A percentile compares a stretch with the other conserved stretches of the same genome.
phyloP scores from a whole-genome alignment of 2,329 filamentous ascomycete species.

The Endoconidiophora polonica region DNA sequence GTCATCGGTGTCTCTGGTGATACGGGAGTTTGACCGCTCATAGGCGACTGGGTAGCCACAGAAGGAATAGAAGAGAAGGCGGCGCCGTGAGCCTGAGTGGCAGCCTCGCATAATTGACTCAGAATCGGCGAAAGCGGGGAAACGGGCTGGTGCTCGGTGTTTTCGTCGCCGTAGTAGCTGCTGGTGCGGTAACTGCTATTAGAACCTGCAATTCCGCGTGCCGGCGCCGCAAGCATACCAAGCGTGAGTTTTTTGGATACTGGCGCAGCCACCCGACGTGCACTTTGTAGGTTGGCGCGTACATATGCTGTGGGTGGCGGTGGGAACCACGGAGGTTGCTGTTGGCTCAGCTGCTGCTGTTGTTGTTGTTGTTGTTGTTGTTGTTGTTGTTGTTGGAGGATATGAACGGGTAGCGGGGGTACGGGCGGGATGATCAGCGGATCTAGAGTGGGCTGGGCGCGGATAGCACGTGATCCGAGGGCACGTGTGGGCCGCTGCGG shows the following conservation, averaged over 20 bases:
- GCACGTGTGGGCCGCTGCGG: neutral
- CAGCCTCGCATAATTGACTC: constrained; percentile 10
- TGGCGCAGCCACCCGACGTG: neutral
- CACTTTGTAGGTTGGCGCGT: constrained; percentile 2
- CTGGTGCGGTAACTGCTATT: constrained; percentile 3
- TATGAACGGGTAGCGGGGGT: constrained; percentile 6
- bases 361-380: too few species aligned
- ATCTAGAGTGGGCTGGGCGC: neutral
- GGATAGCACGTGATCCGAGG: constrained; percentile 7
- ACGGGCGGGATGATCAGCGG: constrained; percentile 9
- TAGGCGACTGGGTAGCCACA: constrained; percentile 2
- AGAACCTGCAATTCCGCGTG: too few species aligned
- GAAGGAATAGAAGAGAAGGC: too few species aligned
- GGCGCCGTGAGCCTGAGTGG: neutral
- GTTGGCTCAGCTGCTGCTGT: neutral
- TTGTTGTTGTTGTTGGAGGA: neutral
- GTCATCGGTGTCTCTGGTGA: constrained; percentile 14
- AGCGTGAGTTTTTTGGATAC: constrained; percentile 6
- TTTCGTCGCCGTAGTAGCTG: constrained; percentile 7
- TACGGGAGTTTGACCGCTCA: neutral
- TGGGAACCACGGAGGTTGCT: constrained; percentile 13
- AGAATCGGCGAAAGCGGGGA: constrained; percentile 17
- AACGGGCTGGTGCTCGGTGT: constrained; percentile 13
- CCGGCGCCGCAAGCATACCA: constrained; percentile 10
- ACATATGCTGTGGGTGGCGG: constrained; percentile 11